Percentiles rank a stretch among this genome's conserved stretches.
These are phyloP conservation scores for Fusarium heterosporum DNA, from an alignment of 2,329 filamentous ascomycete genomes.

Conservation along the genomic window DNA sequence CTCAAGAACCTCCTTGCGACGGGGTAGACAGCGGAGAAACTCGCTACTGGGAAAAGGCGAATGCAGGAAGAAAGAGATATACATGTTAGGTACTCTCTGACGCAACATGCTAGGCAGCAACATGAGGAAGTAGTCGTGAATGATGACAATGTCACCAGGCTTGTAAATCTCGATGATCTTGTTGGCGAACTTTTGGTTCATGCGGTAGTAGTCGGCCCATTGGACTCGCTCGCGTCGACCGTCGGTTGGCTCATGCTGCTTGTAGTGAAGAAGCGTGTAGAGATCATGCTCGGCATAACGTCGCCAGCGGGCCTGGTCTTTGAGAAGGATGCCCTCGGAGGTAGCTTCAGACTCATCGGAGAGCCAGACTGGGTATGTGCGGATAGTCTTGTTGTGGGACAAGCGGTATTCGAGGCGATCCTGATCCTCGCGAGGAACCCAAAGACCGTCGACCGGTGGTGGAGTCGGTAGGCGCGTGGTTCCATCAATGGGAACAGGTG, in stretches of 20 bases:
- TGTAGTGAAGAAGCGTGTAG: constrained; percentile 95
- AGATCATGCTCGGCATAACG: constrained; percentile 91
- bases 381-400: constrained; percentile 77
- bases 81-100: constrained; percentile 86
- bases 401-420: constrained; percentile 79
- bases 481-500: constrained; percentile 79
- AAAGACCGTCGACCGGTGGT: constrained; percentile 74
- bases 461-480: constrained; percentile 66
- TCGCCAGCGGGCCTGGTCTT: constrained; percentile 88
- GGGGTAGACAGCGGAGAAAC: constrained; percentile 88
- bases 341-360: constrained; percentile 77
- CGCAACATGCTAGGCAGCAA: constrained; percentile 89
- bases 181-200: constrained; percentile 94
- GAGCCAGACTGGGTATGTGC: constrained; percentile 90
- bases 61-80: constrained; percentile 95
- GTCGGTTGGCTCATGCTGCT: constrained; percentile 90
- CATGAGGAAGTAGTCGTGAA: constrained; percentile 95
- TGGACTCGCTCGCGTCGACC: constrained; percentile 83
- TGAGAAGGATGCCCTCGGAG: constrained; percentile 77
- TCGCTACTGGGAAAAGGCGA: constrained; percentile 96
- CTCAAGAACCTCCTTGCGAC: constrained; percentile 89
- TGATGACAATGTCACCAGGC: constrained; percentile 89
- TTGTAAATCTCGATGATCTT: constrained; percentile 89
- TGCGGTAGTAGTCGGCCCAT: constrained; percentile 92
- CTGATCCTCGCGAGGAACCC: constrained; percentile 77